These are phyloP conservation scores for Pterulicium gracile DNA, from an alignment of 1,284 basidiomycete genomes.

Conservation along the genomic window DNA sequence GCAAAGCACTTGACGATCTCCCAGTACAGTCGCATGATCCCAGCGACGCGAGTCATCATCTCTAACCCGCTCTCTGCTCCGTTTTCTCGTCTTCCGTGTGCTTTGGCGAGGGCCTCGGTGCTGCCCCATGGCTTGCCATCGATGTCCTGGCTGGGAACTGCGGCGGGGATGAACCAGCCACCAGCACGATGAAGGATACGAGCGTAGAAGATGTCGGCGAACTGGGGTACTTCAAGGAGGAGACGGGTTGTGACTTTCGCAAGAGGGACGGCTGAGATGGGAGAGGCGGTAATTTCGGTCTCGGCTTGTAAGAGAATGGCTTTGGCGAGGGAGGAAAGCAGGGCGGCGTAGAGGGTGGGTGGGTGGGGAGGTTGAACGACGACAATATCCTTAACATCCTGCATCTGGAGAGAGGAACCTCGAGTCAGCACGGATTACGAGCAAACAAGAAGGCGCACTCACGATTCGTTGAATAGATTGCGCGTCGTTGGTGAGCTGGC, in stretches of 20 bases:
- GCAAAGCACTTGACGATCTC: constrained; percentile 62
- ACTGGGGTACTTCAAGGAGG: constrained; percentile 22
- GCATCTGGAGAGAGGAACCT: constrained; percentile 39
- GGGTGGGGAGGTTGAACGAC: constrained; percentile 24
- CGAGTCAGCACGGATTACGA: constrained; percentile 8
- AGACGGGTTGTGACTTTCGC: constrained; percentile 69
- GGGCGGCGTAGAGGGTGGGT: constrained; percentile 55
- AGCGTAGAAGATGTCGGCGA: constrained; percentile 15
- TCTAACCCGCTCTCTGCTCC: constrained; percentile 23
- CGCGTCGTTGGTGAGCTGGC: constrained; percentile 81
- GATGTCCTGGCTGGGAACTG: constrained; percentile 36
- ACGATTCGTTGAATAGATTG: constrained; percentile 66
- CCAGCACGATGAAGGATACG: constrained; percentile 76
- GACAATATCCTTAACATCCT: constrained; percentile 49
- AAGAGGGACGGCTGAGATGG: constrained; percentile 76
- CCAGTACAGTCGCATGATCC: constrained; percentile 85
- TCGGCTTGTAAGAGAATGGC: constrained; percentile 89
- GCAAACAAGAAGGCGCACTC: constrained; percentile 22
- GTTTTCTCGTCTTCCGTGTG: constrained; percentile 51
- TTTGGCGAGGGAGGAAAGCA: constrained; percentile 83
- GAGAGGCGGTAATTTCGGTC: constrained; percentile 86
- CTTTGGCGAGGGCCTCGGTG: constrained; percentile 51
- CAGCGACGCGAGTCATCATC: constrained; percentile 59
- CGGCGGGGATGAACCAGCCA: constrained; percentile 54
- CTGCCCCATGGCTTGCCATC: constrained; percentile 35